Percentiles rank a stretch among this genome's conserved stretches.
Conservation (phyloP, 257 asterid species). For the Lavandula angustifolia region DNA sequence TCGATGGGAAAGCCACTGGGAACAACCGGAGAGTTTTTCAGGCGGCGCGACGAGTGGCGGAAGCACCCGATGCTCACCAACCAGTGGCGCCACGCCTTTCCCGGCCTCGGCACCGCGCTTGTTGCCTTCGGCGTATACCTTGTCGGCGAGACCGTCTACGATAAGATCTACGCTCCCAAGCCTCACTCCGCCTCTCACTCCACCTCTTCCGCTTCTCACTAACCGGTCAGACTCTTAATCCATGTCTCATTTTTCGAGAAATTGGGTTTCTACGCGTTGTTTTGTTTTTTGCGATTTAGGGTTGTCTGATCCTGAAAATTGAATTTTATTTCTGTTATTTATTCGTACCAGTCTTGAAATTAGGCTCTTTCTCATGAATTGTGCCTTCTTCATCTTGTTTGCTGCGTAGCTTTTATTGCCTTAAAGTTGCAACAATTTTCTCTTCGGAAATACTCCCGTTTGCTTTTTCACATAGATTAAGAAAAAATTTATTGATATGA, state of each 20-base stretch:
- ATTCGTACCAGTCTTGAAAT: no score
- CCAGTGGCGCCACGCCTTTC: conserved; percentile 92
- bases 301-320: conserved; percentile 5
- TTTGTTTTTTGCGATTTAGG: conserved; percentile 12
- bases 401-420: no score
- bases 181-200: conserved; percentile 55
- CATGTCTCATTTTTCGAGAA: neutral
- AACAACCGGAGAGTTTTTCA: conserved; percentile 89
- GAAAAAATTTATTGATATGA: no score
- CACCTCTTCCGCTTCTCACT: conserved; percentile 54
- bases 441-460: no score
- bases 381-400: neutral
- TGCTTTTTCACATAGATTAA: no score
- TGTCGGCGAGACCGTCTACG: conserved; percentile 55
- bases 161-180: conserved; percentile 73
- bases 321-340: neutral
- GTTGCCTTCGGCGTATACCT: conserved; percentile 83
- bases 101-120: conserved; percentile 88
- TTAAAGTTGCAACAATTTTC: no score
- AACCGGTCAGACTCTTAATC: conserved; percentile 28
- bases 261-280: neutral
- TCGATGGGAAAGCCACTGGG: conserved; percentile 68
- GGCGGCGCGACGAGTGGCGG: conserved; percentile 92
- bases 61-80: conserved; percentile 86
- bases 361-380: no score